phyloP scores from a whole-genome alignment of 2,329 filamentous ascomycete genomes.

The Tolypocladium album region DNA sequence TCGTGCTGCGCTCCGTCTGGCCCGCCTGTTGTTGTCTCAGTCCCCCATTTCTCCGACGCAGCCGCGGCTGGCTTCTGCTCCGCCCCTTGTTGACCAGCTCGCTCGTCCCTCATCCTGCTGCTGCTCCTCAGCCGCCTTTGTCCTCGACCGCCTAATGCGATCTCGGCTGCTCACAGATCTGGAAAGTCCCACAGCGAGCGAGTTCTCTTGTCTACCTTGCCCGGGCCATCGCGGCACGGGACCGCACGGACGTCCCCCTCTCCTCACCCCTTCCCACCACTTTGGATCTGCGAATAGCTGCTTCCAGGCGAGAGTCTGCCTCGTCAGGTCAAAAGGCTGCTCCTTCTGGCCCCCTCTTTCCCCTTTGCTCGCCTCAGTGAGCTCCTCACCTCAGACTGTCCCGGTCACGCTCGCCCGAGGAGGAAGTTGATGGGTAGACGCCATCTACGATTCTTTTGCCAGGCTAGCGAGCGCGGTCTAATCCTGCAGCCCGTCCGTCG shows the following conservation, averaged over 20 bases:
- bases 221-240: neutral
- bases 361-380: neutral
- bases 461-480: neutral
- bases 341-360: neutral
- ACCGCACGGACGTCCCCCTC: neutral
- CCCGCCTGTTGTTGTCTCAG: neutral
- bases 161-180: neutral
- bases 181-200: neutral
- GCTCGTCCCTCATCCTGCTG: neutral
- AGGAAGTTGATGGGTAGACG: neutral
- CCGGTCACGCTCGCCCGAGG: neutral
- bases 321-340: neutral
- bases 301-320: neutral
- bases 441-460: neutral
- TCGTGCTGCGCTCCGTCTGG: neutral
- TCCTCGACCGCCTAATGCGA: neutral
- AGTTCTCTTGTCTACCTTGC: neutral
- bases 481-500: neutral
- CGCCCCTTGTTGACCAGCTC: neutral
- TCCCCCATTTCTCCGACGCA: neutral
- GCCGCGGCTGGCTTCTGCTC: neutral
- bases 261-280: neutral
- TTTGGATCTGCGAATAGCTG: neutral
- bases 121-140: neutral
- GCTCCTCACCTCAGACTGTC: neutral